phyloP scores from a whole-genome alignment of 2,329 filamentous ascomycete genomes.

The Ophiostoma himal-ulmi region DNA sequence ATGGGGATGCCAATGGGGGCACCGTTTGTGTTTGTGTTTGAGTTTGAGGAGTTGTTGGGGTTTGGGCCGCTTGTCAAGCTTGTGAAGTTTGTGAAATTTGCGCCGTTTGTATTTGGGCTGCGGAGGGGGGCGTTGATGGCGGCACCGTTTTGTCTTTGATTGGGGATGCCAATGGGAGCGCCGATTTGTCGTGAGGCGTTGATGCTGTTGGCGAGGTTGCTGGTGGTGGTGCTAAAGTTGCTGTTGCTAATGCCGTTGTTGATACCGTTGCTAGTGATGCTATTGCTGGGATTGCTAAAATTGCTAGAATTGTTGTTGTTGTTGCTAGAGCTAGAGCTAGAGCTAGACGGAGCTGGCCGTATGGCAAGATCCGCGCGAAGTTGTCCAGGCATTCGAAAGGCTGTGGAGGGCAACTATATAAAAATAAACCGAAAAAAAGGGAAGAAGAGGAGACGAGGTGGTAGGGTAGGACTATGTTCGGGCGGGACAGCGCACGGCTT shows the following conservation, averaged over 20 bases:
- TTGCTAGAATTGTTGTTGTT: not conserved
- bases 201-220: slow-evolving; percentile 1
- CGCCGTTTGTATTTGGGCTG: slow-evolving; percentile 15
- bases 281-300: not conserved
- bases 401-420: not conserved
- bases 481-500: slow-evolving; percentile 7
- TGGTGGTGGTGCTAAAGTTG: slow-evolving; percentile 9
- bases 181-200: slow-evolving; percentile 13
- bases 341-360: slow-evolving; percentile 26
- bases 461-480: not conserved
- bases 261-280: not conserved
- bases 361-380: slow-evolving; percentile 28
- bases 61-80: not conserved
- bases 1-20: slow-evolving; percentile 22
- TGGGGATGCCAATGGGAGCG: slow-evolving; percentile 20
- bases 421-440: slow-evolving; percentile 2
- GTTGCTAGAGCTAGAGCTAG: not conserved
- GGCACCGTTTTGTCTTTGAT: slow-evolving; percentile 8
- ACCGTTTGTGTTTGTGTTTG: not conserved
- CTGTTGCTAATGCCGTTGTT: not conserved
- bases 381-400: slow-evolving; percentile 26
- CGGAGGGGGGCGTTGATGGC: not conserved
- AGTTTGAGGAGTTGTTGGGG: too few species aligned
- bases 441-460: not conserved
- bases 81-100: not conserved